Evolutionary conservation across 2,329 filamentous ascomycete genomes (phyloP).

Genomic region (Hypoxylon sp.): DNA sequence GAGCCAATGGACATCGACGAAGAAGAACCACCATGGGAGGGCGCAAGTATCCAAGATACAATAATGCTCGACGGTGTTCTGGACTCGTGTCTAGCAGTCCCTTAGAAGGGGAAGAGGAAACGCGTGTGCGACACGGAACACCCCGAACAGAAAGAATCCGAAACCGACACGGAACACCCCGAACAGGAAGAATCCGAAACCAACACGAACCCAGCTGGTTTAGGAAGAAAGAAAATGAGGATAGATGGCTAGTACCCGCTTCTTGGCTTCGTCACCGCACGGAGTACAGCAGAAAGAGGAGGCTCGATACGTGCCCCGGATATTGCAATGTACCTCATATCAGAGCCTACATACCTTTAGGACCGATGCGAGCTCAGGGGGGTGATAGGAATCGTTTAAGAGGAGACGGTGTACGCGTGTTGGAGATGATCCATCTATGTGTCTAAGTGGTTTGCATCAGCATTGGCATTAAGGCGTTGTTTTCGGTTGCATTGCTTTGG

Average conservation of each 20-base stretch:
- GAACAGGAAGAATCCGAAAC: neutral
- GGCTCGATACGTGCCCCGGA: no score
- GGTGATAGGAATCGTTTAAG: no score
- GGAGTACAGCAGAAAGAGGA: neutral
- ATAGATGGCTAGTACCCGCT: neutral
- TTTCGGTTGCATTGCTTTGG: constrained; percentile 31
- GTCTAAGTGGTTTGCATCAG: constrained; percentile 24
- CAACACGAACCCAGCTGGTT: neutral
- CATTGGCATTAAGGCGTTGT: constrained; percentile 40
- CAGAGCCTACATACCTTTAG: neutral
- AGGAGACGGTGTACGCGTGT: constrained; percentile 2
- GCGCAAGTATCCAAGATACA: constrained; percentile 65
- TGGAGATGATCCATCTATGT: neutral
- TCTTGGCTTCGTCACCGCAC: neutral
- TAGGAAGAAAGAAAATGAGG: neutral
- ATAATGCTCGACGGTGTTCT: constrained; percentile 68
- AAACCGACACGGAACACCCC: neutral
- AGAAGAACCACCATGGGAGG: constrained; percentile 68
- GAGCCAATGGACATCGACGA: constrained; percentile 74
- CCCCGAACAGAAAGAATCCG: neutral
- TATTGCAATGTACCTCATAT: neutral
- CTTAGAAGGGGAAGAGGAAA: constrained; percentile 40
- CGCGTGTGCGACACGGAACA: neutral
- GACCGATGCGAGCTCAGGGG: no score
- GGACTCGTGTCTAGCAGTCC: constrained; percentile 66